These are phyloP conservation scores for Russula sp. DNA, from an alignment of 768 basidiomycete genomes.

Conservation along the genomic window DNA sequence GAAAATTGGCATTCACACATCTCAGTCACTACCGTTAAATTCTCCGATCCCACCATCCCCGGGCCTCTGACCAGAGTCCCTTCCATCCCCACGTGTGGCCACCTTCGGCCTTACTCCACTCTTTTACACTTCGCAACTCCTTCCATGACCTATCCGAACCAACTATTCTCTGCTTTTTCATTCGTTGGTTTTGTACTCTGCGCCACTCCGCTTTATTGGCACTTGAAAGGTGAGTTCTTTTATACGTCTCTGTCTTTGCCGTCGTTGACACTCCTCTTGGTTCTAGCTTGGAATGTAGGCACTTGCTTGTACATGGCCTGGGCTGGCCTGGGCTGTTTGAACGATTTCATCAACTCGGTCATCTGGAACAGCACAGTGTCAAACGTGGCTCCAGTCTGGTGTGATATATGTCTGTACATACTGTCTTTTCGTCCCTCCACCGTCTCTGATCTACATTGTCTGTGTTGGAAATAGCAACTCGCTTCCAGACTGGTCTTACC, in stretches of 20 bases:
- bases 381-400: constrained; percentile 45
- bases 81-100: not conserved
- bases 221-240: constrained; percentile 38
- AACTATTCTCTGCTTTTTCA: constrained; percentile 32
- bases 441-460: not conserved
- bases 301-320: constrained; percentile 69
- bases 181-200: constrained; percentile 46
- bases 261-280: not conserved
- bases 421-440: not conserved
- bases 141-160: constrained; percentile 16
- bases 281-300: constrained; percentile 56
- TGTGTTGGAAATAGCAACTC: constrained; percentile 26
- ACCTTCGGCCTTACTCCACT: not conserved
- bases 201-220: constrained; percentile 49
- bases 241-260: no score
- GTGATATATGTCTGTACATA: constrained; percentile 46
- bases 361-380: constrained; percentile 58
- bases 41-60: no score
- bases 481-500: constrained; percentile 26
- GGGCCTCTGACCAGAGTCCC: no score
- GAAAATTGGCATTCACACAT: no score
- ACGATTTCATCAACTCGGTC: constrained; percentile 58
- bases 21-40: no score
- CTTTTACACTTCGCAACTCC: not conserved
- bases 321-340: constrained; percentile 53